Conservation (phyloP, 225 moss, liverwort and hornwort species). For the Sphagnum contortum region DNA sequence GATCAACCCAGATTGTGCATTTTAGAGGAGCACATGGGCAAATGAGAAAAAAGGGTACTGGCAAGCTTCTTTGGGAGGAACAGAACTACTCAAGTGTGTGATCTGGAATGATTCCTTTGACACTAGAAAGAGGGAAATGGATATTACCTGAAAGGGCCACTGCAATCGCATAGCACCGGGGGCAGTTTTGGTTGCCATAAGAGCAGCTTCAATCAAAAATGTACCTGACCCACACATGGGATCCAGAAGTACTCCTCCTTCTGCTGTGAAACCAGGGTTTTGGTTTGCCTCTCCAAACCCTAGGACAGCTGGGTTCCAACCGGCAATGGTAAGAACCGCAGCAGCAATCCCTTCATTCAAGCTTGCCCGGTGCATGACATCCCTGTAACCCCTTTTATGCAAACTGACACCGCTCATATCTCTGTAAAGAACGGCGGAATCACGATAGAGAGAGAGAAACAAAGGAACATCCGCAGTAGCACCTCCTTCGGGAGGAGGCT, state of each 20-base stretch:
- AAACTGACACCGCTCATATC: constrained; percentile 78
- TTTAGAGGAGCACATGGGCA: too few species aligned
- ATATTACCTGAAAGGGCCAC: constrained; percentile 84
- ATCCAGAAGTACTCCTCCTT: constrained; percentile 56
- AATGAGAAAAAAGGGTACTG: too few species aligned
- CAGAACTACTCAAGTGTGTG: too few species aligned
- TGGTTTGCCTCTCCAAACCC: constrained; percentile 50
- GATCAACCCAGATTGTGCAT: too few species aligned
- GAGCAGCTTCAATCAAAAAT: constrained; percentile 83
- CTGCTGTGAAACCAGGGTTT: constrained; percentile 7
- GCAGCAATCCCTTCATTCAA: constrained; percentile 78
- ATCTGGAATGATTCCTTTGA: too few species aligned
- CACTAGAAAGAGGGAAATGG: background rate
- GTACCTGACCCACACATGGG: constrained; percentile 88
- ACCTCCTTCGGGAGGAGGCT: constrained; percentile 46
- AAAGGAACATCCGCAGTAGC: constrained; percentile 47
- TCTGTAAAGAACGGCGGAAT: constrained; percentile 51
- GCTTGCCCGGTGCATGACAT: constrained; percentile 58
- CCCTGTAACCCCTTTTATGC: constrained; percentile 58
- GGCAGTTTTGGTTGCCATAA: constrained; percentile 68
- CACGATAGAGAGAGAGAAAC: constrained; percentile 48
- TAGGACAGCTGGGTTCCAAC: constrained; percentile 68
- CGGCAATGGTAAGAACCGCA: constrained; percentile 65
- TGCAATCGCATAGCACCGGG: constrained; percentile 68
- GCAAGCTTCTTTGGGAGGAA: too few species aligned